Percentiles rank a stretch among this genome's conserved stretches.
Conservation (phyloP, 805 yeast genomes). For the Torulaspora franciscae region DNA sequence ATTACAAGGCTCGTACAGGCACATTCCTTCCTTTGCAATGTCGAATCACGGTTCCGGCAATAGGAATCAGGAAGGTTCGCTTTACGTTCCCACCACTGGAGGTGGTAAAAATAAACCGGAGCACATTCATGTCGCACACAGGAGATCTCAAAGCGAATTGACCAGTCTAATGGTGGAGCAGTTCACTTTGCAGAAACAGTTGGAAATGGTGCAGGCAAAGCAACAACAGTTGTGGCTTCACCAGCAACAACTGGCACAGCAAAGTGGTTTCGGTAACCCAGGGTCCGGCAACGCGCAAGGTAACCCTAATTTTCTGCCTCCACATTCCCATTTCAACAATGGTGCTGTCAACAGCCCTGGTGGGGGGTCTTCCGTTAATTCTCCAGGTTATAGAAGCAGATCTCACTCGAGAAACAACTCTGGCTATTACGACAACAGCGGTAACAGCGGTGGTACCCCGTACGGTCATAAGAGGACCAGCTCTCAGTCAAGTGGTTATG, state of each 20-base stretch:
- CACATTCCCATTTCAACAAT: slow-evolving; percentile 29
- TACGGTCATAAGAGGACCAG: slow-evolving; percentile 47
- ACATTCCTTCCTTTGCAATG: background rate
- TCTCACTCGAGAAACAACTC: slow-evolving; percentile 37
- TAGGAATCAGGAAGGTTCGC: slow-evolving; percentile 19
- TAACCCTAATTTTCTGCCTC: slow-evolving; percentile 18
- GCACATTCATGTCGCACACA: slow-evolving; percentile 88
- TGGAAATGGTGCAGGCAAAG: slow-evolving; percentile 87
- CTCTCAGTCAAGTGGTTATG: slow-evolving; percentile 45
- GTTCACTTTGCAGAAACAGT: slow-evolving; percentile 79
- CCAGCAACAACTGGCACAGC: slow-evolving; percentile 51
- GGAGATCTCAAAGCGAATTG: slow-evolving; percentile 92
- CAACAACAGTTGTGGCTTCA: slow-evolving; percentile 65
- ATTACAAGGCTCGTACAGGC: background rate
- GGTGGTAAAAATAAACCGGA: slow-evolving; percentile 45
- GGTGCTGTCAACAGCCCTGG: slow-evolving; percentile 7
- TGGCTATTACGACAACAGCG: slow-evolving; percentile 25
- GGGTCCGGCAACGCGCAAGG: slow-evolving; percentile 17
- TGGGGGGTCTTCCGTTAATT: slow-evolving; percentile 7
- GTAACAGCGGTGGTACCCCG: slow-evolving; percentile 10
- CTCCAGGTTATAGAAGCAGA: slow-evolving; percentile 29
- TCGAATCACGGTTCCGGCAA: slow-evolving; percentile 10
- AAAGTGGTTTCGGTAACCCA: slow-evolving; percentile 37
- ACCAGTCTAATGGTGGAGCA: slow-evolving; percentile 91
- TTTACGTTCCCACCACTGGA: slow-evolving; percentile 28